Percentiles rank a stretch among this genome's conserved stretches.
phyloP scores from a whole-genome alignment of 352 stramenopile species.

The Globisporangium viniferum region DNA sequence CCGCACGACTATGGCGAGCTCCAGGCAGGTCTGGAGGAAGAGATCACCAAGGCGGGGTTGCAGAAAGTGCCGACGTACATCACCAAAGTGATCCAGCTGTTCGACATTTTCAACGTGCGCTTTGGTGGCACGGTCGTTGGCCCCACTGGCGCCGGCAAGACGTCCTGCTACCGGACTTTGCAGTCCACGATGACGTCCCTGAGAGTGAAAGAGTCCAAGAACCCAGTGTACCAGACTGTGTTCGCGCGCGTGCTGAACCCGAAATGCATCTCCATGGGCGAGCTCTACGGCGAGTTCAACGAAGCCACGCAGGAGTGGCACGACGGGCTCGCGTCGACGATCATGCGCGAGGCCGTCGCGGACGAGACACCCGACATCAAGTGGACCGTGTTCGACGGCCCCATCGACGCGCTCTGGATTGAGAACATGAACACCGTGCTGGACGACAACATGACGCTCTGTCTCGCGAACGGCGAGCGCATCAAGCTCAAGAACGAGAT shows the following conservation, averaged over 20 bases:
- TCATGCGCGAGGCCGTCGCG: conserved; percentile 73
- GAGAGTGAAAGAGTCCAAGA: conserved; percentile 48
- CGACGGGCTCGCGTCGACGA: conserved; percentile 75
- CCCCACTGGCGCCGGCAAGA: conserved; percentile 82
- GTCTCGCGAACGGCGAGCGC: conserved; percentile 90
- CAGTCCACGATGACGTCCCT: conserved; percentile 86
- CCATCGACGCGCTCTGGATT: conserved; percentile 95
- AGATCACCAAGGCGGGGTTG: conserved; percentile 59
- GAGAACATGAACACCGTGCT: conserved; percentile 96
- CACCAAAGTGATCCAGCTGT: conserved; percentile 93
- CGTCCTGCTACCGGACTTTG: conserved; percentile 86
- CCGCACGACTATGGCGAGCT: conserved; percentile 87
- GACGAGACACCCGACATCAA: conserved; percentile 64
- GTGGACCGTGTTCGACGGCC: conserved; percentile 93
- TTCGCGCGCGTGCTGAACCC: conserved; percentile 72
- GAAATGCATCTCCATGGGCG: conserved; percentile 83
- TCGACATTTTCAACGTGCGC: conserved; percentile 93
- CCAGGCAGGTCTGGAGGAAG: conserved; percentile 50
- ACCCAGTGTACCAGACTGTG: conserved; percentile 83
- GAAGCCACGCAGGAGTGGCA: conserved; percentile 90
- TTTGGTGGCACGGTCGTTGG: conserved; percentile 90
- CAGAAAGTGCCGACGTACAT: conserved; percentile 81
- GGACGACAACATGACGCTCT: conserved; percentile 95
- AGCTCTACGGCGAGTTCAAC: conserved; percentile 86
- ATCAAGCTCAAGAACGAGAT: conserved; percentile 89